Base-by-base conservation (phyloP, 139 green algal species). In the Picochlorum sp. region DNA sequence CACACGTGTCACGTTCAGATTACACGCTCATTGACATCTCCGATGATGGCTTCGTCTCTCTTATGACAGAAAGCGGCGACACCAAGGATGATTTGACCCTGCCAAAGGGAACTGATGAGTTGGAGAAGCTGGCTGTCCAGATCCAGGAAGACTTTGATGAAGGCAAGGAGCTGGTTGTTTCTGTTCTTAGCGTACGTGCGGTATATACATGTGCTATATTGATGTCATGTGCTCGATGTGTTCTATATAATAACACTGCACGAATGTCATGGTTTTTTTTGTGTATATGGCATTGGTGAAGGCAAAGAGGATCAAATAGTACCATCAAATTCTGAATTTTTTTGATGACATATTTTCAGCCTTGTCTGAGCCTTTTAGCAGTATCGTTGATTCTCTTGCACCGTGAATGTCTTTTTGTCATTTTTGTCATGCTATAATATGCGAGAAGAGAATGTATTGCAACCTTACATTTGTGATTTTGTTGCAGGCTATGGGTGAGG, bases 1-100 rank as follows among this genome's bases (percentile, higher is more conserved):
- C 67, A 44, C 59, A 73, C 43, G 85, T 99, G 18, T 74, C 43
- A 45, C 83, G 91, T 37, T 81, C 67, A 33, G 93, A 99, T 69
- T 99, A 91, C 82, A 90, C 79, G 22, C 73, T 98, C 31, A 58
- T 98, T 40, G 89, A 97, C 70, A 83, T 99, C 57, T 82, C 83
- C 49, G 93, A 99, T 30, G 93, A 99, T 67, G 93, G 88, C 72
- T 96, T 93, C 51, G 81, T 94, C 57, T 90, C 84, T 16, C 76
- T 97, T 26, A 95, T 98, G 87, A 74, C 81, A 22, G 91, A 97
- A 47, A 57, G 50, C 28, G 93, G 93, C 67, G 83, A 91, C 74
- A 94, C 76, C 18, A 89, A 89, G 67, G 93, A 98, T 57, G 91
- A 99, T 73, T 81, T 99, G 31, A 81, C 73, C 26, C 83, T 99